Percentiles rank a stretch among this genome's conserved stretches.
These are phyloP conservation scores for Xerocomellus dryophilus DNA, from an alignment of 768 basidiomycete species.

Conservation along the genomic window DNA sequence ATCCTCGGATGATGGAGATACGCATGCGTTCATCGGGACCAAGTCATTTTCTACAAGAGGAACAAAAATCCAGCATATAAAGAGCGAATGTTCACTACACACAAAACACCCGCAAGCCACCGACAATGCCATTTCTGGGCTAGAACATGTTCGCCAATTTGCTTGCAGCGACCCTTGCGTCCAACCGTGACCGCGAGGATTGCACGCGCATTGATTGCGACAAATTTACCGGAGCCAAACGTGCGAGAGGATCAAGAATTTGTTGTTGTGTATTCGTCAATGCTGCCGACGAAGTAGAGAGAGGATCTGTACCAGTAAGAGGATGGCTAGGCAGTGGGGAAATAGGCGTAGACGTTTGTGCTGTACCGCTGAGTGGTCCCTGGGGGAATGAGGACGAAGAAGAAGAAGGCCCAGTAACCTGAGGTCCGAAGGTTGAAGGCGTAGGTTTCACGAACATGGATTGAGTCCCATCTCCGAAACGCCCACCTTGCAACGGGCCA, in stretches of 20 bases:
- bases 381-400: conserved; percentile 32
- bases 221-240: conserved; percentile 60
- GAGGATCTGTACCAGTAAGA: conserved; percentile 17
- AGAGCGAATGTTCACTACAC: conserved; percentile 6
- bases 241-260: conserved; percentile 62
- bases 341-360: conserved; percentile 6
- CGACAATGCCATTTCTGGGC: not conserved
- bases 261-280: conserved; percentile 26
- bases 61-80: conserved; percentile 21
- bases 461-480: conserved; percentile 70
- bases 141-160: conserved; percentile 90
- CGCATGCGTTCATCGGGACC: too few relatives aligned
- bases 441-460: conserved; percentile 72
- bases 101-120: conserved; percentile 1
- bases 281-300: conserved; percentile 6
- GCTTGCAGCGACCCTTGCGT: conserved; percentile 83
- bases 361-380: conserved; percentile 13
- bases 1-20: too few relatives aligned
- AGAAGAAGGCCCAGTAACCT: too few relatives aligned
- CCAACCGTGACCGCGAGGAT: conserved; percentile 69
- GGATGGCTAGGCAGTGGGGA: conserved; percentile 13
- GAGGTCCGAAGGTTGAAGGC: conserved; percentile 37
- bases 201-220: conserved; percentile 70
- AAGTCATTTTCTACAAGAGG: conserved; percentile 4
- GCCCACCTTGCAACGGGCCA: conserved; percentile 59